Evolutionary conservation across 108 stramenopile genomes (phyloP).

Genomic region (Cyclotella sp.): DNA sequence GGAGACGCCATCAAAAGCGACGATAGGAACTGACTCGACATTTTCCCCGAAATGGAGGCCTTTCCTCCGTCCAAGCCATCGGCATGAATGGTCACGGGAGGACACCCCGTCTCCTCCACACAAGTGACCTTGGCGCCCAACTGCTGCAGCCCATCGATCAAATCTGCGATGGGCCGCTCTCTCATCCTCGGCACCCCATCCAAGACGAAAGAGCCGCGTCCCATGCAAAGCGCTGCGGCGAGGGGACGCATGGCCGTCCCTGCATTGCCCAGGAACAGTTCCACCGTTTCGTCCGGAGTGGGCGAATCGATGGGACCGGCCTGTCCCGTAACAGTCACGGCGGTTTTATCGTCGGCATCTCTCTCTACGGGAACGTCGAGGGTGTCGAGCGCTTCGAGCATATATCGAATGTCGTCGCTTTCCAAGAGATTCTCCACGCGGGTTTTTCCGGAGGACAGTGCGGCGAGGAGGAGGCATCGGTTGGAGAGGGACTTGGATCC

Average conservation of each 20-base stretch:
- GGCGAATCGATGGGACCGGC: conserved; percentile 89
- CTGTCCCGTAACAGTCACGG: conserved; percentile 82
- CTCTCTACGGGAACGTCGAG: conserved; percentile 85
- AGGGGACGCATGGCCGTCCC: conserved; percentile 98
- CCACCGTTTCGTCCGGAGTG: conserved; percentile 59
- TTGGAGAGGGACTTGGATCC: conserved; percentile 96
- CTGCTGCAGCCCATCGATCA: conserved; percentile 92
- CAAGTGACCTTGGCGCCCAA: conserved; percentile 94
- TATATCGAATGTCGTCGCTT: conserved; percentile 96
- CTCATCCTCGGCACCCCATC: conserved; percentile 97
- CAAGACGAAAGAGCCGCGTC: conserved; percentile 89
- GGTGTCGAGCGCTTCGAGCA: conserved; percentile 91
- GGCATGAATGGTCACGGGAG: conserved; percentile 90
- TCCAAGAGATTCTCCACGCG: conserved; percentile 91
- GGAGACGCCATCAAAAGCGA: conserved; percentile 96
- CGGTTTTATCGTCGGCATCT: conserved; percentile 60
- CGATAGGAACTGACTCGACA: conserved; percentile 96
- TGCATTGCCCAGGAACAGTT: conserved; percentile 95
- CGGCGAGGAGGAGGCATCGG: conserved; percentile 84
- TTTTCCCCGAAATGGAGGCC: conserved; percentile 93
- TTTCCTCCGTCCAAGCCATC: conserved; percentile 69
- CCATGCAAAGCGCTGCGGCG: conserved; percentile 92
- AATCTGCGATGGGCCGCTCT: conserved; percentile 95
- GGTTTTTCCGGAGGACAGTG: conserved; percentile 74
- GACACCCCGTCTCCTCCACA: conserved; percentile 92